Percentiles rank a stretch among this genome's conserved stretches.
Conservation (phyloP, 208 protist genomes). For the Acanthamoeba lugdunensis region DNA sequence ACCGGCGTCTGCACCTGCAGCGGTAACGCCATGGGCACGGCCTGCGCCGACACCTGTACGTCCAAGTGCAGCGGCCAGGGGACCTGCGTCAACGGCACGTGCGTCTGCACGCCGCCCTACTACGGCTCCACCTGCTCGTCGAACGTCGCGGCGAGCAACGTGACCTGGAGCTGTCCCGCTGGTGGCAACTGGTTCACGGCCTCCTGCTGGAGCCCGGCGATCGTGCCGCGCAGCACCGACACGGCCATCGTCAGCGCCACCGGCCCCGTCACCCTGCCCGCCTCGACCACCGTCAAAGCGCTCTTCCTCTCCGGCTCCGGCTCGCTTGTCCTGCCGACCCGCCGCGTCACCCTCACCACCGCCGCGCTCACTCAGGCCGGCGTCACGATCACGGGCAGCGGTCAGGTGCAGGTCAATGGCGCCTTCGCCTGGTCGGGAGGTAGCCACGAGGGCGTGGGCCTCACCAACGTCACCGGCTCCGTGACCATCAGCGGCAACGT, state of each 20-base stretch:
- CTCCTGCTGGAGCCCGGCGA: conserved; percentile 14
- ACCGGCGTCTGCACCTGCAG: conserved; percentile 29
- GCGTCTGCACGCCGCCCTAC: conserved; percentile 48
- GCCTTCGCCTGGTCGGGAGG: conserved; percentile 10
- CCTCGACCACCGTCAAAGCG: background rate
- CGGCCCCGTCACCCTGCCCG: background rate
- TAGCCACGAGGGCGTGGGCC: conserved; percentile 22
- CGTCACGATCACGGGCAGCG: conserved; percentile 7
- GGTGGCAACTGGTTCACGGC: conserved; percentile 22
- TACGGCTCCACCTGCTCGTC: background rate
- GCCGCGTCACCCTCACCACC: background rate
- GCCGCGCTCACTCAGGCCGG: conserved; percentile 14
- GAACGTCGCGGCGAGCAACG: background rate
- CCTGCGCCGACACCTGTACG: conserved; percentile 22
- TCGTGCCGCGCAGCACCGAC: conserved; percentile 17
- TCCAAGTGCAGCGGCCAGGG: conserved; percentile 37
- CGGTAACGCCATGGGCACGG: background rate
- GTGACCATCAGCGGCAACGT: conserved; percentile 9
- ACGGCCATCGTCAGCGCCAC: background rate
- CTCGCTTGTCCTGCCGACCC: background rate
- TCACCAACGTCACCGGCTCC: background rate
- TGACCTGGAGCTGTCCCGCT: background rate
- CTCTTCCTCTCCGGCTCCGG: background rate
- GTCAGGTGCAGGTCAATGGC: conserved; percentile 44
- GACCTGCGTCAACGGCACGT: conserved; percentile 46